Percentiles rank a stretch among this genome's conserved stretches.
Conservation (phyloP, 306 rosid genomes). For the Vicia faba region DNA sequence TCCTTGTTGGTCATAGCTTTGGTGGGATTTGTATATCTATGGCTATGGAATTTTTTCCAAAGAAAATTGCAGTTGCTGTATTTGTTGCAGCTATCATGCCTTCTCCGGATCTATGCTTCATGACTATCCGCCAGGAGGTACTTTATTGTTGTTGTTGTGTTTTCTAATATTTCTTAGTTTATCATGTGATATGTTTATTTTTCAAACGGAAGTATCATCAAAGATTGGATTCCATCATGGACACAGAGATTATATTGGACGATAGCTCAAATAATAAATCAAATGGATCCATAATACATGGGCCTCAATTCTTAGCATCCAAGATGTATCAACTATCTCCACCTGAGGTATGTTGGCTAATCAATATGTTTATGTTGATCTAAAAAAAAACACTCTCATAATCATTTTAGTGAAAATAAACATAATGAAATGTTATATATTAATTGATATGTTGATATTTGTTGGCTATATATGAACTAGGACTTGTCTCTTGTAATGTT, state of each 20-base stretch:
- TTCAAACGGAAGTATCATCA: neutral
- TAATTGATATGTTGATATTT: no score
- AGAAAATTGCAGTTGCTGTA: conserved; percentile 50
- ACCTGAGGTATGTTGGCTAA: conserved; percentile 37
- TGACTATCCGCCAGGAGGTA: neutral
- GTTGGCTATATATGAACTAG: conserved; percentile 8
- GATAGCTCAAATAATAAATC: conserved; percentile 10
- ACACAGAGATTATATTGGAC: conserved; percentile 4
- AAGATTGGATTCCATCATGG: conserved; percentile 11
- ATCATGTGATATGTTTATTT: neutral
- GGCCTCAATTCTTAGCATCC: conserved; percentile 37
- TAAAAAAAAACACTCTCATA: no score
- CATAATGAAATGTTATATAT: no score
- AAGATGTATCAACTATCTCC: conserved; percentile 45
- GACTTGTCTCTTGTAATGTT: conserved; percentile 44
- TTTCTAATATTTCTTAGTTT: no score
- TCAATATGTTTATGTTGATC: no score
- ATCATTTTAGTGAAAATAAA: no score
- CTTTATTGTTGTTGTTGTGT: neutral
- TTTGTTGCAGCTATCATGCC: conserved; percentile 46
- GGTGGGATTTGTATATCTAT: conserved; percentile 50
- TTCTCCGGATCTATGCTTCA: conserved; percentile 20
- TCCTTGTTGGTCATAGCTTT: conserved; percentile 59
- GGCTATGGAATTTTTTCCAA: conserved; percentile 65
- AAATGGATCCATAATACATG: conserved; percentile 17